Evolutionary conservation across 805 yeast genomes (phyloP).

Genomic region (Komagataella populi): DNA sequence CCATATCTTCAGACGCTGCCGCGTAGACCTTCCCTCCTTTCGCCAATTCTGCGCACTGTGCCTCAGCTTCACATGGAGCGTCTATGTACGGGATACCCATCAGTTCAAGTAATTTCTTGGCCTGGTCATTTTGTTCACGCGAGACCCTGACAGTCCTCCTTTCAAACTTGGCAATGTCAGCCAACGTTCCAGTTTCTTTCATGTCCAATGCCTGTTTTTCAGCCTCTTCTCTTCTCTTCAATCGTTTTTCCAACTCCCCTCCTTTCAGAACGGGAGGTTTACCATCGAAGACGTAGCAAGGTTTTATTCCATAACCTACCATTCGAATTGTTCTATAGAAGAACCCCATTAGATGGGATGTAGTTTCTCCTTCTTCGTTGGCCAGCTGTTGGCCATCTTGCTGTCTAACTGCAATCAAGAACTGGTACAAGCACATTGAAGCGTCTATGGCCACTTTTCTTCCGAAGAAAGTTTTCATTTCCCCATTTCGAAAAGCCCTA

Average conservation of each 20-base stretch:
- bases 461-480: conserved; percentile 79
- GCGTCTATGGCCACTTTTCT: conserved; percentile 96
- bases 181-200: conserved; percentile 69
- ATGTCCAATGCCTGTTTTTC: conserved; percentile 58
- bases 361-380: conserved; percentile 82
- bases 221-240: conserved; percentile 73
- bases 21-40: conserved; percentile 86
- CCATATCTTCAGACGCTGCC: conserved; percentile 99
- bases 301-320: conserved; percentile 89
- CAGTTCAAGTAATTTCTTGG: conserved; percentile 59
- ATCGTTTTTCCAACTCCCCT: conserved; percentile 82
- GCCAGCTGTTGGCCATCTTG: conserved; percentile 92
- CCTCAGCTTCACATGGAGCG: conserved; percentile 98
- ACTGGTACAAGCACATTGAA: conserved; percentile 94
- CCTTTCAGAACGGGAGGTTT: conserved; percentile 92
- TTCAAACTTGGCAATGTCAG: conserved; percentile 64
- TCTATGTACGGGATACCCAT: conserved; percentile 94
- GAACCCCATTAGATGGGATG: conserved; percentile 91
- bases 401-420: conserved; percentile 90
- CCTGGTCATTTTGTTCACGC: conserved; percentile 86
- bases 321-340: conserved; percentile 85
- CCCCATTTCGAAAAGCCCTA: conserved; percentile 57
- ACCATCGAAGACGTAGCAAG: conserved; percentile 95
- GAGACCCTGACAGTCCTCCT: conserved; percentile 85
- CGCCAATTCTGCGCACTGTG: conserved; percentile 93